Percentiles rank a stretch among this genome's conserved stretches.
These are phyloP conservation scores for Eremomyces bilateralis DNA, from an alignment of 495 filamentous ascomycete genomes.

Conservation along the genomic window DNA sequence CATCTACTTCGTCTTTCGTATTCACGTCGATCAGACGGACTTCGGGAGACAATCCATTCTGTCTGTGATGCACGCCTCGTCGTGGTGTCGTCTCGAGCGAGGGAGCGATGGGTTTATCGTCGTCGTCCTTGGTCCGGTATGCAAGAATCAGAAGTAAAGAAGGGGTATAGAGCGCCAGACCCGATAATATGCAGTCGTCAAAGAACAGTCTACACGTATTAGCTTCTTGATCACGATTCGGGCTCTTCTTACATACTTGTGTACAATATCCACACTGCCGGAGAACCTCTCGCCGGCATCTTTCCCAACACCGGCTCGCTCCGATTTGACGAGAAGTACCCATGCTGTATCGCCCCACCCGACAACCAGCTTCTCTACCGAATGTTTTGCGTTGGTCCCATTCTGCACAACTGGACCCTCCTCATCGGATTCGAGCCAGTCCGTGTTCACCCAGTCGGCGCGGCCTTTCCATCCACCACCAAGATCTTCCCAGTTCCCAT, in stretches of 20 bases:
- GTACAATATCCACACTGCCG: conserved; percentile 70
- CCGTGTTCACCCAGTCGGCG: conserved; percentile 79
- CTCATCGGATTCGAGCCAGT: conserved; percentile 40
- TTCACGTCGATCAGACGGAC: conserved; percentile 73
- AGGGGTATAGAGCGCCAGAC: conserved; percentile 89
- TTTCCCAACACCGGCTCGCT: conserved; percentile 43
- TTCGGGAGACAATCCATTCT: conserved; percentile 65
- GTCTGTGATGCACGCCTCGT: conserved; percentile 38
- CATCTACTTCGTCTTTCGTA: conserved; percentile 51
- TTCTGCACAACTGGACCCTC: conserved; percentile 25
- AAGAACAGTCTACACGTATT: conserved; percentile 46
- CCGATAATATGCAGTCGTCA: conserved; percentile 81
- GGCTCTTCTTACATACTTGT: conserved; percentile 43
- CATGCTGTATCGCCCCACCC: conserved; percentile 93
- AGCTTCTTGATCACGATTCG: conserved; percentile 12
- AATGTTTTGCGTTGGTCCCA: conserved; percentile 9
- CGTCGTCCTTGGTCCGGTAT: conserved; percentile 52
- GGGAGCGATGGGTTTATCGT: conserved; percentile 28
- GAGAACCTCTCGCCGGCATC: conserved; percentile 46
- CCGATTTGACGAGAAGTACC: conserved; percentile 78
- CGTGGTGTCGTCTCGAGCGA: conserved; percentile 27
- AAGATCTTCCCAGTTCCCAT: conserved; percentile 79
- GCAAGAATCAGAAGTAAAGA: conserved; percentile 76
- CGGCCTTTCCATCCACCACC: conserved; percentile 80
- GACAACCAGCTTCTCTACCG: conserved; percentile 60